Evolutionary conservation across 208 protist species (phyloP).

Genomic region (Herpetomonas muscarum): DNA sequence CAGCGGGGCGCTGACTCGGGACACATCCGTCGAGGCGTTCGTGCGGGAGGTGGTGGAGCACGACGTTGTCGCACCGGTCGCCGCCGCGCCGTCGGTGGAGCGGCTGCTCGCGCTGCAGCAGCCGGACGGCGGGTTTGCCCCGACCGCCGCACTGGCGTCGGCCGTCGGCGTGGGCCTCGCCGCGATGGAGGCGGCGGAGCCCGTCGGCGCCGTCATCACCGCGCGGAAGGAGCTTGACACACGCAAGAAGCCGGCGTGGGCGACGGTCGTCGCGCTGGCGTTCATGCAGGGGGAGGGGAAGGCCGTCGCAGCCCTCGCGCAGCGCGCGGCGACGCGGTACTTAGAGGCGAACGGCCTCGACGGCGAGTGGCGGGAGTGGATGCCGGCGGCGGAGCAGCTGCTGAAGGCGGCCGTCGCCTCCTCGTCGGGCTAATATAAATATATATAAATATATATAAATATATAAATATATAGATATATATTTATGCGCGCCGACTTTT

Average conservation of each 20-base stretch:
- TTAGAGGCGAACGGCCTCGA: constrained; percentile 15
- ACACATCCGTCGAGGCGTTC: constrained; percentile 27
- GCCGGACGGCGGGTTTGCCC: constrained; percentile 36
- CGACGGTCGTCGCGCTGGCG: constrained; percentile 38
- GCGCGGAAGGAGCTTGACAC: not conserved
- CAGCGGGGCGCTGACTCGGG: constrained; percentile 22
- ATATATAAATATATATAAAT: constrained; percentile 8
- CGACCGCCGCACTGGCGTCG: constrained; percentile 14
- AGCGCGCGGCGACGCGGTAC: constrained; percentile 19
- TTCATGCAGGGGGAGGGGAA: constrained; percentile 19
- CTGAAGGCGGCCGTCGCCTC: constrained; percentile 5
- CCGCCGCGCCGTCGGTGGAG: constrained; percentile 10
- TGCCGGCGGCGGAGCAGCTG: constrained; percentile 6
- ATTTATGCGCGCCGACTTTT: not conserved
- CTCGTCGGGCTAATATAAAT: constrained; percentile 8
- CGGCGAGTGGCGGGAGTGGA: constrained; percentile 19
- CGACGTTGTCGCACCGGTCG: constrained; percentile 1
- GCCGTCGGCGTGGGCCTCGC: constrained; percentile 17
- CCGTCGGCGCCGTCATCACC: constrained; percentile 8
- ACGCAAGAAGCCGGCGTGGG: constrained; percentile 19
- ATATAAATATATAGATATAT: not conserved
- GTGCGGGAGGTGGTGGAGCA: constrained; percentile 24
- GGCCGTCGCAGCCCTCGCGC: constrained; percentile 19
- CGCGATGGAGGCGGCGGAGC: constrained; percentile 17
- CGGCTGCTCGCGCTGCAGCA: constrained; percentile 39